Conservation (phyloP, 208 protist species). For the Strigomonas culicis region DNA sequence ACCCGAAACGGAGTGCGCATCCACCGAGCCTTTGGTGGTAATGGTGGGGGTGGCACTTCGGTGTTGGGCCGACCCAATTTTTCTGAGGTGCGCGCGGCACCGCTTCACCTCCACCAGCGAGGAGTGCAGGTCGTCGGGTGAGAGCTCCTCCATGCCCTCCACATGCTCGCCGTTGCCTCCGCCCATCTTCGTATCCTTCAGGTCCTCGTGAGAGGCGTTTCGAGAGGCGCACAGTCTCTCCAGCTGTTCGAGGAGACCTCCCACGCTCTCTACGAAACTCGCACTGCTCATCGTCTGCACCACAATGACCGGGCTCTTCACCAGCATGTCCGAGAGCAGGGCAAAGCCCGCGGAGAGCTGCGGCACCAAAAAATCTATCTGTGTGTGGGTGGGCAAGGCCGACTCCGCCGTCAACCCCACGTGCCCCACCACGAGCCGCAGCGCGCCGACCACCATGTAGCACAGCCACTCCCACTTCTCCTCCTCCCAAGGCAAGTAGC, state of each 20-base stretch:
- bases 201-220: neutral
- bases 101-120: neutral
- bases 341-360: conserved; percentile 6
- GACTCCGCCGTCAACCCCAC: neutral
- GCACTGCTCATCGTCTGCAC: neutral
- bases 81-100: neutral
- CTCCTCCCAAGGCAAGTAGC: neutral
- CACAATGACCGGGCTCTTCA: neutral
- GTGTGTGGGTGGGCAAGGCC: too few species aligned
- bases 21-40: neutral
- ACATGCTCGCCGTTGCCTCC: neutral
- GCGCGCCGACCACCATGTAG: conserved; percentile 9
- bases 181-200: neutral
- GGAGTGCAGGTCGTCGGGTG: neutral
- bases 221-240: neutral
- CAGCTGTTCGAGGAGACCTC: neutral
- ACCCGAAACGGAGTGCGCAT: neutral
- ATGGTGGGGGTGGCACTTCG: neutral
- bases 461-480: conserved; percentile 11
- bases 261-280: neutral
- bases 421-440: neutral
- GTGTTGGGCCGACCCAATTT: neutral
- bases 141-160: neutral
- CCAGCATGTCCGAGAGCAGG: neutral
- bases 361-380: neutral